Evolutionary conservation across 805 yeast species (phyloP), one percentile per base, ranked within the genome.

Genomic region (Candida loeiensis): DNA sequence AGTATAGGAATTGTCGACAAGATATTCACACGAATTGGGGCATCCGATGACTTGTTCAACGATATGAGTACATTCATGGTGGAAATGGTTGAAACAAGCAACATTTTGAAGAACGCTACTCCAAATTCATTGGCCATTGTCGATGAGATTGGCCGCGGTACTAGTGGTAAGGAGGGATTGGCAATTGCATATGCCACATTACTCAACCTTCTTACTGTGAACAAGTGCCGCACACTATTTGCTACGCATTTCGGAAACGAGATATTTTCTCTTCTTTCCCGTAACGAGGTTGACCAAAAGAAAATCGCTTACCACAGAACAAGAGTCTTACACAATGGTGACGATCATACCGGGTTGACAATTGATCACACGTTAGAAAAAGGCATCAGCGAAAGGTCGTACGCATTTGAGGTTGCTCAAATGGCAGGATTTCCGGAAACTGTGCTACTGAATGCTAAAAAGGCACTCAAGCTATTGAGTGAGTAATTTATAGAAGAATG

Each of bases 111-210:
- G 17, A 48, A 57, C 22, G 62, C 60, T 19, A 71, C 77, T 0
- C 50, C 55, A 0, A 59, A 51, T 32, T 72, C 77, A 9, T 45
- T 78, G 19, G 45, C 79, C 2, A 51, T 77, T 4, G 60, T 77
- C 18, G 79, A 76, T 51, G 80, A 76, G 43, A 74, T 71, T 53
- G 81, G 80, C 0, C 73, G 74, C 44, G 80, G 80, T 0, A 75
- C 50, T 11, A 83, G 95, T 40, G 82, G 87, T 0, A 69, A 67
- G 37, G 96, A 89, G 61, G 96, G 96, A 1, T 67, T 85, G 3
- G 84, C 95, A 1, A 80, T 89, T 40, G 95, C 96, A 1, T 86
- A 70, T 64, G 90, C 95, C 0, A 73, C 90, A 0, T 59, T 89
- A 35, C 58, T 74, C 28, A 76, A 80, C 52, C 60, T 89, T 40